Conservation (phyloP, 768 basidiomycete species). For the Suillus cothurnatus region DNA sequence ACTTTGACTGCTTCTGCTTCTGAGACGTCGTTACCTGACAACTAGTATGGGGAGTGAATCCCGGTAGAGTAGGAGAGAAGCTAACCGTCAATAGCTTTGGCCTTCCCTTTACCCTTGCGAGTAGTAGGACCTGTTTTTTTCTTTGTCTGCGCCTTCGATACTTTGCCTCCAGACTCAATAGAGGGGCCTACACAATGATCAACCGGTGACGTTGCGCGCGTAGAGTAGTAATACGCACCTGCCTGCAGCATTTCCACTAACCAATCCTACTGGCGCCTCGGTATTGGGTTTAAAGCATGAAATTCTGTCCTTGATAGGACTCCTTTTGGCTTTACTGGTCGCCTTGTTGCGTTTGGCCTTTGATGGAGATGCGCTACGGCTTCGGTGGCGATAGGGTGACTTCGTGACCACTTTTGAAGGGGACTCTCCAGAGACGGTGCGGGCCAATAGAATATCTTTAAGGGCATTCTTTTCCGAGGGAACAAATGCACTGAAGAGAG, state of each 20-base stretch:
- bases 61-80: neutral
- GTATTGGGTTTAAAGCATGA: neutral
- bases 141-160: neutral
- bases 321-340: neutral
- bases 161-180: neutral
- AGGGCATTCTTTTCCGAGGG: conserved; percentile 53
- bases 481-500: conserved; percentile 48
- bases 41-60: neutral
- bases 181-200: neutral
- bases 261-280: neutral
- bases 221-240: neutral
- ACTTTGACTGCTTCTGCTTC: conserved; percentile 4
- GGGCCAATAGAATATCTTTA: conserved; percentile 53
- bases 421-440: conserved; percentile 48
- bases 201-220: neutral
- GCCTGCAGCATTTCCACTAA: neutral
- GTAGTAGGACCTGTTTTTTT: neutral
- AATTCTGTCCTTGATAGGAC: neutral
- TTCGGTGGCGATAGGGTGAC: conserved; percentile 2
- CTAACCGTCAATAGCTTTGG: neutral
- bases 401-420: conserved; percentile 35
- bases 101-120: neutral
- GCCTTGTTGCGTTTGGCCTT: conserved; percentile 5
- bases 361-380: conserved; percentile 1
- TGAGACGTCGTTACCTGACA: neutral